These are phyloP conservation scores for Amanita inopinata DNA, from an alignment of 768 basidiomycete genomes.

Conservation along the genomic window DNA sequence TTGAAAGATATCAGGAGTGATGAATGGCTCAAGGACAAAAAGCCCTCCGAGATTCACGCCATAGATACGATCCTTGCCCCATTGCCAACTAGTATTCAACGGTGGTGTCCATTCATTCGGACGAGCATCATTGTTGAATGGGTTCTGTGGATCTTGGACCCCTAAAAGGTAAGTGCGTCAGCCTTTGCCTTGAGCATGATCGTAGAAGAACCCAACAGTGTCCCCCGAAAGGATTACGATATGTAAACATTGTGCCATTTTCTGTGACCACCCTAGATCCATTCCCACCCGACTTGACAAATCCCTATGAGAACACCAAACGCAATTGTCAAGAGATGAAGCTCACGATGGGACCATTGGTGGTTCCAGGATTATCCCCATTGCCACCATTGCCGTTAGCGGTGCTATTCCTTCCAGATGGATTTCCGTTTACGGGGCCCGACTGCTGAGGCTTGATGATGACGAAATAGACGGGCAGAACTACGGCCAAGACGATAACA, in stretches of 20 bases:
- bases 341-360: conserved; percentile 7
- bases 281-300: conserved; percentile 40
- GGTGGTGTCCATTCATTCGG: conserved; percentile 69
- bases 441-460: conserved; percentile 19
- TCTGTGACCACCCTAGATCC: conserved; percentile 49
- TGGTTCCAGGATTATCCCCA: conserved; percentile 1
- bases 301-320: background rate
- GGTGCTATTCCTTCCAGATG: background rate
- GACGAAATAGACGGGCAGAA: conserved; percentile 25
- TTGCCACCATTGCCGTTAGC: background rate
- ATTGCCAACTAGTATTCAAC: conserved; percentile 60
- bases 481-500: conserved; percentile 20
- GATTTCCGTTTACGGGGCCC: conserved; percentile 7
- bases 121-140: conserved; percentile 58
- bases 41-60: conserved; percentile 70
- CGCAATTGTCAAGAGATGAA: background rate
- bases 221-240: conserved; percentile 64
- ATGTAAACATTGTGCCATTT: conserved; percentile 60
- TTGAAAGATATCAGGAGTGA: conserved; percentile 54
- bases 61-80: conserved; percentile 44
- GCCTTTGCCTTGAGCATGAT: background rate
- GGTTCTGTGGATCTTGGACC: conserved; percentile 50
- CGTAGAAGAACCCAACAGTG: conserved; percentile 32
- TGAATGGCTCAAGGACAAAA: conserved; percentile 73
- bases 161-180: conserved; percentile 22